phyloP scores from a whole-genome alignment of 1,284 basidiomycete genomes.

The Rugosomyces carneus region DNA sequence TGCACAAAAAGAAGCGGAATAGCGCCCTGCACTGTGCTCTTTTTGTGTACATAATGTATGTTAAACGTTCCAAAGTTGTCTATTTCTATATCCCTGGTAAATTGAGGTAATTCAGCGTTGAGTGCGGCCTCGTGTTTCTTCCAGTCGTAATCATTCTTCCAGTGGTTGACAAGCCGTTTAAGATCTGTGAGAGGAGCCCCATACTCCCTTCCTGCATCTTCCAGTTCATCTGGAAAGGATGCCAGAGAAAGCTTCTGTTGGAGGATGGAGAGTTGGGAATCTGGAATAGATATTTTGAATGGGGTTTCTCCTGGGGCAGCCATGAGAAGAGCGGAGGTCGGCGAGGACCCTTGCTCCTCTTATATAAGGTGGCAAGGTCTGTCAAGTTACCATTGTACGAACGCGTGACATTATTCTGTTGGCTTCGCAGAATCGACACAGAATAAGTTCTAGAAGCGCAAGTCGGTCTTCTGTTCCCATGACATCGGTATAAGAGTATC shows the following conservation, averaged over 20 bases:
- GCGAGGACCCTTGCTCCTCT: background rate
- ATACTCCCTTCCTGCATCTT: slow-evolving; percentile 39
- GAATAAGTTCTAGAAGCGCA: too few relatives aligned
- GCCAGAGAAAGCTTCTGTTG: slow-evolving; percentile 35
- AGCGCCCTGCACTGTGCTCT: slow-evolving; percentile 34
- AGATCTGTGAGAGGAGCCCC: slow-evolving; percentile 44
- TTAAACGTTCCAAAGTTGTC: slow-evolving; percentile 38
- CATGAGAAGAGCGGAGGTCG: background rate
- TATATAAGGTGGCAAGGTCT: background rate
- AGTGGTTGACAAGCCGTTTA: slow-evolving; percentile 35
- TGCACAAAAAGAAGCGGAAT: slow-evolving; percentile 51
- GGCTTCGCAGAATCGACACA: too few relatives aligned
- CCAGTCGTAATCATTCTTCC: slow-evolving; percentile 47
- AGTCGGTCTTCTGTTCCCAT: too few relatives aligned
- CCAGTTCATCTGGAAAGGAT: slow-evolving; percentile 43
- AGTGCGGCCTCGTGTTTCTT: slow-evolving; percentile 35
- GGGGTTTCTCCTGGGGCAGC: slow-evolving; percentile 15
- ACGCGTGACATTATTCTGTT: too few relatives aligned
- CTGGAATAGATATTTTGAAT: slow-evolving; percentile 38
- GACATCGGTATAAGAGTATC: too few relatives aligned
- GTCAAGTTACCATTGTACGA: too few relatives aligned
- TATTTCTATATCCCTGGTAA: slow-evolving; percentile 38
- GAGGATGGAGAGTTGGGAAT: slow-evolving; percentile 30
- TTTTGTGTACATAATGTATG: slow-evolving; percentile 48
- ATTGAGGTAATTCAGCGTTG: slow-evolving; percentile 44